phyloP scores from a whole-genome alignment of 2,329 filamentous ascomycete genomes.

The Raffaelea arxii region DNA sequence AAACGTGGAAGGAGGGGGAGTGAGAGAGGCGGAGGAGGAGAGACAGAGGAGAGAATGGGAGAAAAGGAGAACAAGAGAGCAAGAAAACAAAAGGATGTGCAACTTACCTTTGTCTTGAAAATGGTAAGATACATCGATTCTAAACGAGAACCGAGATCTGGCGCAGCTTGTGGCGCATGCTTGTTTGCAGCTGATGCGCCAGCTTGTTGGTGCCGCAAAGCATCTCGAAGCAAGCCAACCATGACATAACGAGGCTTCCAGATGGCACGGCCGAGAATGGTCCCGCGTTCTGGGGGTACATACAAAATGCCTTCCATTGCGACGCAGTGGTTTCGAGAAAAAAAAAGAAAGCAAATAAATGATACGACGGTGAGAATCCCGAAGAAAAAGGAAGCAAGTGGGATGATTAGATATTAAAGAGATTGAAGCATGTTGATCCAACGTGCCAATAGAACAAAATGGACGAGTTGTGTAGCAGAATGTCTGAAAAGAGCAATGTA shows the following conservation, averaged over 20 bases:
- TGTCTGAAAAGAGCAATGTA: background rate
- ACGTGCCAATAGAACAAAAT: background rate
- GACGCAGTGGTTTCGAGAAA: background rate
- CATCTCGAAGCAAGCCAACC: constrained; percentile 35
- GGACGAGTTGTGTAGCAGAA: no score
- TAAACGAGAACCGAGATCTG: no score
- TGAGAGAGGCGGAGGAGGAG: background rate
- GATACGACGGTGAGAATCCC: background rate
- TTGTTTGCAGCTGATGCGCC: no score
- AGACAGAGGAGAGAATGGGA: background rate
- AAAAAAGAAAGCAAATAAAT: background rate
- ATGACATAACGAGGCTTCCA: constrained; percentile 54
- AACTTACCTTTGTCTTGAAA: constrained; percentile 46
- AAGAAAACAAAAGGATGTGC: background rate
- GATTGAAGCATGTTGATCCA: constrained; percentile 7
- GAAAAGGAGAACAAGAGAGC: background rate
- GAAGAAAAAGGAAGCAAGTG: background rate
- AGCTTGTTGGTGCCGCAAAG: constrained; percentile 9
- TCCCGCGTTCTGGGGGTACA: constrained; percentile 40
- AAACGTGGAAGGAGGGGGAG: background rate
- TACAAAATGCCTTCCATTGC: constrained; percentile 41
- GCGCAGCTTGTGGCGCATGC: no score
- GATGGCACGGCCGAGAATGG: constrained; percentile 38
- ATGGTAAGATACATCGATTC: constrained; percentile 43
- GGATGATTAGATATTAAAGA: constrained; percentile 3